These are phyloP conservation scores for Epichloe gansuensis DNA, from an alignment of 2,329 filamentous ascomycete genomes.

Conservation along the genomic window DNA sequence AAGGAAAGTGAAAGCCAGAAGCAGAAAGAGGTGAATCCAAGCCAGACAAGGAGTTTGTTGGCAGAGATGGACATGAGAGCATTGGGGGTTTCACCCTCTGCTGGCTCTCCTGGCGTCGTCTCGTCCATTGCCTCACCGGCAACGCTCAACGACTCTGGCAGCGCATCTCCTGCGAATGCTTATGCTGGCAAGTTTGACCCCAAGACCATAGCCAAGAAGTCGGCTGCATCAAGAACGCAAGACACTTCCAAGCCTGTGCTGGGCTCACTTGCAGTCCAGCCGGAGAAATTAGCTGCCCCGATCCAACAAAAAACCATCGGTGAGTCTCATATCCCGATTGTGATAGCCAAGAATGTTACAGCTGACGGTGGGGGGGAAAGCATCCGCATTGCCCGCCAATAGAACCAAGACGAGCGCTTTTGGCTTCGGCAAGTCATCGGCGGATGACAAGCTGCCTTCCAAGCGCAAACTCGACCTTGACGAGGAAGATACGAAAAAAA, in stretches of 20 bases:
- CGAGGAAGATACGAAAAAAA: constrained; percentile 74
- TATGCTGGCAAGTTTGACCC: constrained; percentile 77
- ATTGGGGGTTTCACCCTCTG: constrained; percentile 29
- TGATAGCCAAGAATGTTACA: background rate
- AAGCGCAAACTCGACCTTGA: constrained; percentile 74
- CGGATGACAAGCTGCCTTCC: constrained; percentile 54
- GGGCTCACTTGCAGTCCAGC: constrained; percentile 32
- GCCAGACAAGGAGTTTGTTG: constrained; percentile 52
- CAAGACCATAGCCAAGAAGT: constrained; percentile 74
- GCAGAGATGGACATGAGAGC: constrained; percentile 64
- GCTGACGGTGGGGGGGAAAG: constrained; percentile 17
- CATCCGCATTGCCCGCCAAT: constrained; percentile 49
- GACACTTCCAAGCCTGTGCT: constrained; percentile 36
- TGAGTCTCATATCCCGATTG: constrained; percentile 14
- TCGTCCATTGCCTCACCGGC: constrained; percentile 38
- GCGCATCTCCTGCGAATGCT: constrained; percentile 38
- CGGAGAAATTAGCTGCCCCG: constrained; percentile 20
- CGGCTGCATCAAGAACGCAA: constrained; percentile 45
- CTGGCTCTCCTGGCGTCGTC: constrained; percentile 37
- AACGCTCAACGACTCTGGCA: constrained; percentile 28
- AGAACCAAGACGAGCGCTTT: constrained; percentile 71
- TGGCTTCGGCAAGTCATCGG: constrained; percentile 57
- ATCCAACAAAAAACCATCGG: constrained; percentile 23
- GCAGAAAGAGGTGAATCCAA: constrained; percentile 53
- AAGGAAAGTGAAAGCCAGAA: constrained; percentile 64